Conservation (phyloP, 2,329 filamentous ascomycete species). For the Hypoxylon sp. region DNA sequence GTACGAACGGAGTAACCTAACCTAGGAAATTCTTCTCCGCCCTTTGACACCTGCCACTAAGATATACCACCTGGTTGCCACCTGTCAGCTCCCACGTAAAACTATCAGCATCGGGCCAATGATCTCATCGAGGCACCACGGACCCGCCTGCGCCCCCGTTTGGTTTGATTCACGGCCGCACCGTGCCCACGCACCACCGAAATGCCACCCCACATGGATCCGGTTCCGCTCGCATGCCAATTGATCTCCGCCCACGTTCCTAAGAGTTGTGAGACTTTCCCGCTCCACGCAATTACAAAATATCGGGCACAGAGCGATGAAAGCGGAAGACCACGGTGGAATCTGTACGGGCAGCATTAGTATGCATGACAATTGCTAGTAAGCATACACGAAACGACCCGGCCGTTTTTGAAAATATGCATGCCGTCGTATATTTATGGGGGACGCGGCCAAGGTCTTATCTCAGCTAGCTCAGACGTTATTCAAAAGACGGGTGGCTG, state of each 20-base stretch:
- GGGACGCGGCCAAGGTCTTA: not conserved
- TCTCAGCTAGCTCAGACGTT: too few species aligned
- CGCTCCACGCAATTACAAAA: conserved; percentile 41
- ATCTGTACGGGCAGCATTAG: conserved; percentile 25
- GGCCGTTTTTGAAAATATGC: not conserved
- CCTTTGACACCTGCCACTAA: not conserved
- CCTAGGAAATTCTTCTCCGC: conserved; percentile 13
- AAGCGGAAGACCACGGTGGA: conserved; percentile 33
- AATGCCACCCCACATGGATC: conserved; percentile 40
- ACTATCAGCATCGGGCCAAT: conserved; percentile 35
- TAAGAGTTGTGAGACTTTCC: conserved; percentile 27
- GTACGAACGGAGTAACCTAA: not conserved
- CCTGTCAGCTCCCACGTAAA: conserved; percentile 15
- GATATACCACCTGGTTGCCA: not conserved
- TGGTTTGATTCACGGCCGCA: conserved; percentile 34
- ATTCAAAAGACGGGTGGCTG: too few species aligned
- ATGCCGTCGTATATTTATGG: not conserved
- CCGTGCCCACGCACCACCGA: conserved; percentile 45
- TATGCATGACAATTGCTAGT: not conserved
- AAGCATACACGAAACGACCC: not conserved
- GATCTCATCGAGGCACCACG: conserved; percentile 44
- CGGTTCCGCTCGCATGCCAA: conserved; percentile 36
- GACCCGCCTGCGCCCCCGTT: conserved; percentile 24
- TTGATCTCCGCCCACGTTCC: conserved; percentile 43
- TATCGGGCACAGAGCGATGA: conserved; percentile 36